Base-by-base conservation (phyloP, 1,284 basidiomycete species). In the Ustilago cynodontis region DNA sequence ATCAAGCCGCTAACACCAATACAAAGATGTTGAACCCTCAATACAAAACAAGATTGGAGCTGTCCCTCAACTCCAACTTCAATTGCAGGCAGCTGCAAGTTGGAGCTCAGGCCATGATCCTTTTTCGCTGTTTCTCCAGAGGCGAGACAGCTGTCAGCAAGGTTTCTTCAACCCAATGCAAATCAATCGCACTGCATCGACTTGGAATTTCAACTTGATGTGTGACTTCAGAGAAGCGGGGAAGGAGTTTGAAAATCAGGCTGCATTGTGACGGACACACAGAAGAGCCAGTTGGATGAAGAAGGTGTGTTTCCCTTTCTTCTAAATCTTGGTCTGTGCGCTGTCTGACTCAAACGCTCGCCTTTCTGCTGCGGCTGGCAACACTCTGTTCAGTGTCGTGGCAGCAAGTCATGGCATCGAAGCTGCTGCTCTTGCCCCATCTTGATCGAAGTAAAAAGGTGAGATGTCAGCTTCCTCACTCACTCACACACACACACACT, bases 261-360 rank as follows among this genome's bases (percentile, higher is more conserved):
- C 28, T 33, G 35, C 50, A 31, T 14, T 35, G 39, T 29, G 51
- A 29, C 35, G 54, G 26, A 33, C 24, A 28, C 6, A 10, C 24
- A 28, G 18, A 10, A 10, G n/a, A 18, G 26, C 11, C 6, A 33
- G 31, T 33, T 33, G 31, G 11, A 11, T 33, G 31, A 33, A n/a
- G n/a, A n/a, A n/a, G n/a, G n/a, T n/a, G n/a, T n/a, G n/a, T n/a
- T n/a, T 47, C 56, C 28, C 26, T 56, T 74, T 75, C 72, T 75
- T 75, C 72, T 67, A 63, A 66, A 64, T 35, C 31, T 29, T 75
- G 72, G 72, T 60, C 59, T 64, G 72, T 71, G 72, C 72, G 67
- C 33, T 22, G 31, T 6, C 31, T 33, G 6, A 6, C 31, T 24
- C 10, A 10, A 20, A 8, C 26, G 24, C 6, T 14, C 33, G 31